Percentiles rank a stretch among this genome's conserved stretches.
These are phyloP conservation scores for Geotrichum macrosporum DNA, from an alignment of 1,139 yeast species.

Conservation along the genomic window DNA sequence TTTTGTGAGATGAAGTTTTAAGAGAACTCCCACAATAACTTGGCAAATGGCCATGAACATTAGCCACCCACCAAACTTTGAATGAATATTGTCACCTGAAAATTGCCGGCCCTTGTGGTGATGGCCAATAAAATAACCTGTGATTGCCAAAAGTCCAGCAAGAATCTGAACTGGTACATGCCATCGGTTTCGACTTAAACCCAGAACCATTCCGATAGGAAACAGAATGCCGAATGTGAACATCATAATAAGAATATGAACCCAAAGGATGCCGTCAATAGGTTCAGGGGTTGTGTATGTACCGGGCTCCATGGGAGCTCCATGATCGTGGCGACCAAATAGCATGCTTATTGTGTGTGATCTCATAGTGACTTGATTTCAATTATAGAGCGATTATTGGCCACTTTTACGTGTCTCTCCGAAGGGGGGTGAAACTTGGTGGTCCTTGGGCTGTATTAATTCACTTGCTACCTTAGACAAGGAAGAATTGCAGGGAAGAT, in stretches of 20 bases:
- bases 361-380: conserved; percentile 10
- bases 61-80: conserved; percentile 35
- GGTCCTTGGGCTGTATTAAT: too few relatives aligned
- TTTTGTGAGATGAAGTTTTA: conserved; percentile 35
- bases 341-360: conserved; percentile 3
- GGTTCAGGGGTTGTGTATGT: conserved; percentile 20
- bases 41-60: conserved; percentile 33
- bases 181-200: conserved; percentile 38
- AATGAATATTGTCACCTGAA: conserved; percentile 35
- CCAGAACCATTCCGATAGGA: conserved; percentile 42
- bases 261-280: conserved; percentile 32
- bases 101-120: conserved; percentile 40
- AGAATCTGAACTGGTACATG: conserved; percentile 41
- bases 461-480: too few relatives aligned
- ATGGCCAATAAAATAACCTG: conserved; percentile 42
- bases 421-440: too few relatives aligned
- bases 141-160: conserved; percentile 37
- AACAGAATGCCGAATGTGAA: conserved; percentile 42
- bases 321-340: conserved; percentile 22
- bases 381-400: background rate
- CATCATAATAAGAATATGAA: conserved; percentile 39
- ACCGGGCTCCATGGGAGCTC: conserved; percentile 19
- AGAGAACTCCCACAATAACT: conserved; percentile 36
- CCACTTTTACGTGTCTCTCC: background rate
- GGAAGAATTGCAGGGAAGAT: too few relatives aligned